These are phyloP conservation scores for Trypanosoma mega DNA, from an alignment of 208 protist species.

Conservation along the genomic window DNA sequence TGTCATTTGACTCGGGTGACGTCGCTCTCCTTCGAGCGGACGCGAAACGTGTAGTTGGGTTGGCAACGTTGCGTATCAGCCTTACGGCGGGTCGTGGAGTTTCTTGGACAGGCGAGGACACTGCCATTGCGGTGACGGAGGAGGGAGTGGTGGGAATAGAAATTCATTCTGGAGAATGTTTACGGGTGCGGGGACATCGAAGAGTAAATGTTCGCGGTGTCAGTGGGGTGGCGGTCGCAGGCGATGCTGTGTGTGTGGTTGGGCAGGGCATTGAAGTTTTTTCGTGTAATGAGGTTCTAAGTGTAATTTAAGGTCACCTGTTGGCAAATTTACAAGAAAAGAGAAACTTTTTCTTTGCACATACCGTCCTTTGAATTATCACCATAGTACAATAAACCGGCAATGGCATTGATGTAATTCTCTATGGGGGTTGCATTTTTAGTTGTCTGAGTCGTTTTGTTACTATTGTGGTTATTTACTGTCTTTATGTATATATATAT, in stretches of 20 bases:
- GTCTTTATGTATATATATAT: conserved; percentile 13
- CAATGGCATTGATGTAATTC: background rate
- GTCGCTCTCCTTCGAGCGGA: conserved; percentile 12
- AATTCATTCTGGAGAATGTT: background rate
- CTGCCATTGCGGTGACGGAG: conserved; percentile 38
- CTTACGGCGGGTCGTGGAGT: conserved; percentile 58
- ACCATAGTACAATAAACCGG: too few species aligned
- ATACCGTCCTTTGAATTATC: background rate
- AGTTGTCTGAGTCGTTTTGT: background rate
- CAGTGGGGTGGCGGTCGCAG: conserved; percentile 45
- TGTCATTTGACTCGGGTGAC: conserved; percentile 32
- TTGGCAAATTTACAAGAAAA: background rate
- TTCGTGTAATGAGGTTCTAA: background rate
- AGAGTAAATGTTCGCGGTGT: conserved; percentile 64
- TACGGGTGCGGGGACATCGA: conserved; percentile 8
- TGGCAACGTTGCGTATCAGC: conserved; percentile 31
- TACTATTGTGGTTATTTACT: background rate
- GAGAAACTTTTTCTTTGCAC: background rate
- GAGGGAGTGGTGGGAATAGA: conserved; percentile 29
- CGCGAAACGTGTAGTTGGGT: background rate
- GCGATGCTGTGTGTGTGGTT: conserved; percentile 13
- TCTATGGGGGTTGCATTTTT: background rate
- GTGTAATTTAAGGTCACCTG: background rate
- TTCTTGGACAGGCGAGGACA: conserved; percentile 21
- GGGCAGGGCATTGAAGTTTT: conserved; percentile 24